These are phyloP conservation scores for Tetratostichococcus sp. DNA, from an alignment of 139 green algal genomes.

Conservation along the genomic window DNA sequence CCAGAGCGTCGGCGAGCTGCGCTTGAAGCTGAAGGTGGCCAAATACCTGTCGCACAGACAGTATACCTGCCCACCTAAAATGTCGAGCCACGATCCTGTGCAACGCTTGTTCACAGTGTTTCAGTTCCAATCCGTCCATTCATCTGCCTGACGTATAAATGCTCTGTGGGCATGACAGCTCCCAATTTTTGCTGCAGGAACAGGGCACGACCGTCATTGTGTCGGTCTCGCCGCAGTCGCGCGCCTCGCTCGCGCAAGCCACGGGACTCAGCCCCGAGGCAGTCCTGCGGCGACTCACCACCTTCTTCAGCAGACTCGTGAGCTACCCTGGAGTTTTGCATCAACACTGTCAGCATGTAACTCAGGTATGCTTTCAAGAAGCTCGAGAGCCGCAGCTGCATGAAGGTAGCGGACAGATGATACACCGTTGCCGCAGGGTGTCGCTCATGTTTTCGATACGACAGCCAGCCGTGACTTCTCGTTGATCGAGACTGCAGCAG, in stretches of 20 bases:
- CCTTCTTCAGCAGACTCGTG: constrained; percentile 49
- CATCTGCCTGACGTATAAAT: no score
- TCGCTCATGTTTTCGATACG: constrained; percentile 69
- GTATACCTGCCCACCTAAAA: no score
- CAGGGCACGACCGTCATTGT: constrained; percentile 64
- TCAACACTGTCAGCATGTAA: no score
- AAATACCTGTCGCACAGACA: not conserved
- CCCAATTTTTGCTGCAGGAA: constrained; percentile 21
- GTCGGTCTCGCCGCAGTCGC: constrained; percentile 78
- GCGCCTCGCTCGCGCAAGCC: constrained; percentile 62
- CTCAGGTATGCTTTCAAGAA: no score
- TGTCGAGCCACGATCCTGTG: no score
- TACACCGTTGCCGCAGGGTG: no score
- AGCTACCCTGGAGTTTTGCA: no score
- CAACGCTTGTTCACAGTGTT: no score
- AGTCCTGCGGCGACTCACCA: constrained; percentile 23
- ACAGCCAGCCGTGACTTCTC: constrained; percentile 62
- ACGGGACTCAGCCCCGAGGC: constrained; percentile 23
- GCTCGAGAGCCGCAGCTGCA: no score
- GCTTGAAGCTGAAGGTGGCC: constrained; percentile 20
- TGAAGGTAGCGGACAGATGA: no score
- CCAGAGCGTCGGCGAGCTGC: constrained; percentile 75
- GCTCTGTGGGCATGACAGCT: no score
- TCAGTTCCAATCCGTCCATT: no score
- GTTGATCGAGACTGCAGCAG: constrained; percentile 73